Evolutionary conservation across 345 rosid genomes (phyloP).

Genomic region (Arabidopsis suecica): DNA sequence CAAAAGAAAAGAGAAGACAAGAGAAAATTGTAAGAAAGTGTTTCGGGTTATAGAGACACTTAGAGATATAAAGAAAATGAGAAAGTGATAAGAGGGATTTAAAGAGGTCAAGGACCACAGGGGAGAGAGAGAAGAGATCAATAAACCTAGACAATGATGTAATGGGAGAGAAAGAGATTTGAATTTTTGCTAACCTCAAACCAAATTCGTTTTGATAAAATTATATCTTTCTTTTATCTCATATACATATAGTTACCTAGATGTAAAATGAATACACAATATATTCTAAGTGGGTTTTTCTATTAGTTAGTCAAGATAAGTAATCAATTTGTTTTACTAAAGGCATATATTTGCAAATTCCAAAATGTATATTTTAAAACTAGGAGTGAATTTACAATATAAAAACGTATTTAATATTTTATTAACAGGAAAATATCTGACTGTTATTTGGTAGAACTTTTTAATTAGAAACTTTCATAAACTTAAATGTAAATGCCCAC

Average conservation of each 20-base stretch:
- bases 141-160: constrained; percentile 45
- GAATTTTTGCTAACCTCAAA: constrained; percentile 9
- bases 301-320: not conserved
- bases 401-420: no score
- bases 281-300: no score
- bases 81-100: constrained; percentile 63
- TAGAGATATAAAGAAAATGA: constrained; percentile 49
- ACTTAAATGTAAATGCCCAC: no score
- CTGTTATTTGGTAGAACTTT: no score
- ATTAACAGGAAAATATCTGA: no score
- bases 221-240: not conserved
- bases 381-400: not conserved
- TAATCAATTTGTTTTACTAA: constrained; percentile 6
- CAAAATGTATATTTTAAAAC: not conserved
- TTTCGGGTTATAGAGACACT: constrained; percentile 29
- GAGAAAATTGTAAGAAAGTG: constrained; percentile 30
- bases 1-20: constrained; percentile 9
- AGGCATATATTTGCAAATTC: not conserved
- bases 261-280: constrained; percentile 21
- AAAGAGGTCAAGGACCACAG: constrained; percentile 73
- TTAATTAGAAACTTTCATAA: no score
- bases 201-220: not conserved
- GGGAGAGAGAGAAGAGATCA: constrained; percentile 28
- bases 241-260: not conserved
- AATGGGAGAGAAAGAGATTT: constrained; percentile 22